phyloP scores from a whole-genome alignment of 257 asterid species.

The Solanum lycopersicoides region DNA sequence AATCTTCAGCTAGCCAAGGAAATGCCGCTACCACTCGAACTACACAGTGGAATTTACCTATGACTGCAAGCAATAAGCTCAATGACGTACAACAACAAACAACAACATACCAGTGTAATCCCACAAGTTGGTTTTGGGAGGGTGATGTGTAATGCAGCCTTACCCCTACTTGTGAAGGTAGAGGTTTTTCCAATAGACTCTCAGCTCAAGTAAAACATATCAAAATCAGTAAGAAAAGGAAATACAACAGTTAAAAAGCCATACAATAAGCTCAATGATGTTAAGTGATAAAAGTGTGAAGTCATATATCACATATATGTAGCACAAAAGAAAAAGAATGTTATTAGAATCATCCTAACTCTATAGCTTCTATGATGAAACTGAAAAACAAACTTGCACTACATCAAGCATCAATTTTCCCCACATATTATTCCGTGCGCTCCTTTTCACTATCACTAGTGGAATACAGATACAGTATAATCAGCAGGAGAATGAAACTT shows the following conservation, averaged over 20 bases:
- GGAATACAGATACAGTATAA: not conserved
- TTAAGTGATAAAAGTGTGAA: not conserved
- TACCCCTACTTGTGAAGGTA: not conserved
- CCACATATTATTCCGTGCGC: not conserved
- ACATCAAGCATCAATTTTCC: not conserved
- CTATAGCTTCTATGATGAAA: not conserved
- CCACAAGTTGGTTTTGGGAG: not conserved
- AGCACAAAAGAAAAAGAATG: not conserved
- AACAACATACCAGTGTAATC: not conserved
- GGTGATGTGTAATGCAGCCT: not conserved
- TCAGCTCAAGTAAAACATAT: not conserved
- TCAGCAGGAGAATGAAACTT: not conserved
- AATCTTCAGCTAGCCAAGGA: conserved; percentile 52
- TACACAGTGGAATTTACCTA: conserved; percentile 46
- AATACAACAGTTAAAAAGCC: not conserved
- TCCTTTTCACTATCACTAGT: not conserved
- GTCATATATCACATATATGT: not conserved
- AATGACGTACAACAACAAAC: not conserved
- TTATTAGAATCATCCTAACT: not conserved
- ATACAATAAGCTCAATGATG: not conserved
- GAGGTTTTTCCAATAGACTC: not conserved
- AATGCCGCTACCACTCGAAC: conserved; percentile 58
- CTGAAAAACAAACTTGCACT: not conserved
- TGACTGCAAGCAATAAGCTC: conserved; percentile 30
- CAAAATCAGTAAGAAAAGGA: not conserved